These are phyloP conservation scores for Desmodesmus armatus DNA, from an alignment of 139 green algal genomes.

Conservation along the genomic window DNA sequence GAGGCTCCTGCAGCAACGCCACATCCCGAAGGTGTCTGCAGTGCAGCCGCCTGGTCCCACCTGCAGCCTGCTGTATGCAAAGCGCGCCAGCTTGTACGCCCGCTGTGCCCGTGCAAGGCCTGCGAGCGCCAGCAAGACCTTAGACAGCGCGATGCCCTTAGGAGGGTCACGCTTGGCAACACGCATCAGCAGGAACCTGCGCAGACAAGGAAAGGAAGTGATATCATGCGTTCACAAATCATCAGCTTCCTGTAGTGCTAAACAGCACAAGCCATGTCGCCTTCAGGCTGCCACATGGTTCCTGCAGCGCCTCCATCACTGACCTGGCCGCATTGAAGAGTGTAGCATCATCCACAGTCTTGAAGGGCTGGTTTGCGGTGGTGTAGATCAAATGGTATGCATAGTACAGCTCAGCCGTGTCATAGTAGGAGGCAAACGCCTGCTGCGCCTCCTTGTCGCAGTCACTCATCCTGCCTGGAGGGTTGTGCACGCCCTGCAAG, in stretches of 20 bases:
- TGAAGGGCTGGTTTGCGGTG: slow-evolving; percentile 67
- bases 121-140: slow-evolving; percentile 72
- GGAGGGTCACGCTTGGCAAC: slow-evolving; percentile 50
- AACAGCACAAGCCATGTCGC: neutral
- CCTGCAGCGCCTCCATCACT: neutral
- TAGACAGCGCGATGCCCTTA: slow-evolving; percentile 56
- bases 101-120: slow-evolving; percentile 60
- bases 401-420: slow-evolving; percentile 79
- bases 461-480: slow-evolving; percentile 15
- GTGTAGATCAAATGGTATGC: slow-evolving; percentile 78
- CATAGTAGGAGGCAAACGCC: slow-evolving; percentile 70
- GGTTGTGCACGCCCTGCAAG: slow-evolving; percentile 13
- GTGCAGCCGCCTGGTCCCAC: slow-evolving; percentile 9
- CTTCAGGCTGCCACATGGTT: neutral
- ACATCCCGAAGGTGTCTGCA: no score
- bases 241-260: no score
- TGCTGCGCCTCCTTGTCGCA: slow-evolving; percentile 50
- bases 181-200: slow-evolving; percentile 77
- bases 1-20: no score
- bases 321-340: slow-evolving; percentile 70
- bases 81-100: slow-evolving; percentile 85
- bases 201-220: neutral
- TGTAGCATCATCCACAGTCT: slow-evolving; percentile 60
- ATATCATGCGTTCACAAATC: neutral
- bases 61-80: slow-evolving; percentile 81